Percentiles rank a stretch among this genome's conserved stretches.
Evolutionary conservation across 495 filamentous ascomycete genomes (phyloP).

Genomic region (Thozetella sp.): DNA sequence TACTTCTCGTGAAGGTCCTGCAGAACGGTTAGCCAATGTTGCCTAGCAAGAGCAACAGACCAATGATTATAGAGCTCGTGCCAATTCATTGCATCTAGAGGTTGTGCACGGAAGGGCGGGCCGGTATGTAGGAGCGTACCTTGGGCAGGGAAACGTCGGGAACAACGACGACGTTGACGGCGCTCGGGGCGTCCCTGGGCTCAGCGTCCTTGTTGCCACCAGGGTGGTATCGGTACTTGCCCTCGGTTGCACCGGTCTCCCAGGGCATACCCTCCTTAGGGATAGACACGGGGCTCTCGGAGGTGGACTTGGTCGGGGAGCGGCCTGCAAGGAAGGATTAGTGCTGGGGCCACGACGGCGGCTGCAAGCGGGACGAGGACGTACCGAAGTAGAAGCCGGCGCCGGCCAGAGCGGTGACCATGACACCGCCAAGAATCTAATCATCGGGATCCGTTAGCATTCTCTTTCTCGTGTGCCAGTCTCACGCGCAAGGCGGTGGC

Average conservation of each 20-base stretch:
- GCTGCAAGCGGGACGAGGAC: slow-evolving; percentile 6
- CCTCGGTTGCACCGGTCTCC: slow-evolving; percentile 64
- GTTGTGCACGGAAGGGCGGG: not conserved
- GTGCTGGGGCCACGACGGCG: not conserved
- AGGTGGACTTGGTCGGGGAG: slow-evolving; percentile 82
- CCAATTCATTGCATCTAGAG: not conserved
- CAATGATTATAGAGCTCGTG: too few relatives aligned
- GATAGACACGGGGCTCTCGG: slow-evolving; percentile 77
- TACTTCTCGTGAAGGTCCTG: slow-evolving; percentile 90
- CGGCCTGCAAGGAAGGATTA: slow-evolving; percentile 56
- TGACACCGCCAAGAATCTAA: slow-evolving; percentile 87
- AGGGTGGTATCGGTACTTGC: slow-evolving; percentile 93
- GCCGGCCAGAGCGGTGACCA: slow-evolving; percentile 84
- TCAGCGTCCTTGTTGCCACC: slow-evolving; percentile 76
- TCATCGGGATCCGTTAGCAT: slow-evolving; percentile 15
- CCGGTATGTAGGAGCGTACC: slow-evolving; percentile 49
- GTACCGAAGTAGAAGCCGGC: slow-evolving; percentile 86
- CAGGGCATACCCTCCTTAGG: slow-evolving; percentile 82
- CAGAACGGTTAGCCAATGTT: slow-evolving; percentile 19
- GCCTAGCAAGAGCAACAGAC: not conserved
- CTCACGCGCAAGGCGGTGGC: not conserved
- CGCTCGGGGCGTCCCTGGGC: slow-evolving; percentile 88
- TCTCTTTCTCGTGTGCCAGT: slow-evolving; percentile 1
- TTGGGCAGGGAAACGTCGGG: slow-evolving; percentile 91
- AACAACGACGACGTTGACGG: slow-evolving; percentile 89